These are phyloP conservation scores for Erodium maritimum DNA, from an alignment of 345 rosid genomes.

Conservation along the genomic window DNA sequence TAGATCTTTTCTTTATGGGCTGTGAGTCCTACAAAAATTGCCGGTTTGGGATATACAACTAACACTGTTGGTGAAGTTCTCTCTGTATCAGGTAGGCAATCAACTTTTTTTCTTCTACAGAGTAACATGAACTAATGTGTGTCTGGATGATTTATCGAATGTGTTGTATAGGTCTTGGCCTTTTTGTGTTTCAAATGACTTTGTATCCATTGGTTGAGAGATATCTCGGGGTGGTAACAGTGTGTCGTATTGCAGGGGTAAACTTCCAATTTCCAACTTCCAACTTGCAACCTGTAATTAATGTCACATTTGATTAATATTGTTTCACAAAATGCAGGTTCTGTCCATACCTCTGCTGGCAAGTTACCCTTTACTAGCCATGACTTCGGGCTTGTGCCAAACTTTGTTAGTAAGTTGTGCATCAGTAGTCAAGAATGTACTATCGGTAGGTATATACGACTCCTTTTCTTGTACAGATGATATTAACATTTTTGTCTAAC, in stretches of 20 bases:
- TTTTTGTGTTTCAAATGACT: constrained; percentile 57
- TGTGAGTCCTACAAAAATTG: constrained; percentile 55
- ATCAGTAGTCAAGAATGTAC: constrained; percentile 47
- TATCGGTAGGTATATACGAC: constrained; percentile 34
- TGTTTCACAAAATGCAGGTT: constrained; percentile 25
- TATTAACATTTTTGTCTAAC: background rate
- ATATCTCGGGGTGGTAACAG: constrained; percentile 44
- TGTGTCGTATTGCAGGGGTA: constrained; percentile 62
- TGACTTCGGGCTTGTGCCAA: constrained; percentile 56
- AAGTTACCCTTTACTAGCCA: constrained; percentile 51
- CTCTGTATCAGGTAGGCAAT: constrained; percentile 50
- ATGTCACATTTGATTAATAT: background rate
- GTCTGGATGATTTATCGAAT: background rate
- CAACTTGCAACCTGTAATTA: too few species aligned
- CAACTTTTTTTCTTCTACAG: background rate
- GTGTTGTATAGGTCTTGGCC: constrained; percentile 61
- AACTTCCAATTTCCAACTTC: constrained; percentile 10
- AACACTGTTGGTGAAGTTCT: constrained; percentile 66
- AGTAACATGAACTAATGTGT: background rate
- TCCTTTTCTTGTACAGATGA: background rate
- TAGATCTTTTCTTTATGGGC: constrained; percentile 90
- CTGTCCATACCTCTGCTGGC: constrained; percentile 44
- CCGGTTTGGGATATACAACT: constrained; percentile 63
- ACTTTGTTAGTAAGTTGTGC: constrained; percentile 41
- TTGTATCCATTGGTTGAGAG: constrained; percentile 55